A percentile compares a stretch with the other conserved stretches of the same genome.
These are phyloP conservation scores for Mycena filopes DNA, from an alignment of 768 basidiomycete species.

Conservation along the genomic window DNA sequence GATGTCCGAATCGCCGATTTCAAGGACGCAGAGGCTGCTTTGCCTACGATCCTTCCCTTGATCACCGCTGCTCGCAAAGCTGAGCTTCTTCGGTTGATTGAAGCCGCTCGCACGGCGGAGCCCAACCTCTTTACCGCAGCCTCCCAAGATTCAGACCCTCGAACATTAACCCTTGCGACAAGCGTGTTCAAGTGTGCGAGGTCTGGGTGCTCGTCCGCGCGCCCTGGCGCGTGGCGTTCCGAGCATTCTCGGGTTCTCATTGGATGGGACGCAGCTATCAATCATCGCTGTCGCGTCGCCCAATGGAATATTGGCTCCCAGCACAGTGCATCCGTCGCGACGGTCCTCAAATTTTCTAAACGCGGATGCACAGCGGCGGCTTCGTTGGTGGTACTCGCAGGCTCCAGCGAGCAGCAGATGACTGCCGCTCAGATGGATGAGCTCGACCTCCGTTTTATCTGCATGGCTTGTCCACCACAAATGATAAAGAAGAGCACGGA, in stretches of 20 bases:
- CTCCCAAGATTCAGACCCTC: not conserved
- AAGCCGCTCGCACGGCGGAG: not conserved
- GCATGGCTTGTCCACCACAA: conserved; percentile 3
- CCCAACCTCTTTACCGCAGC: too few relatives aligned
- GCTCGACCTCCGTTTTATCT: conserved; percentile 18
- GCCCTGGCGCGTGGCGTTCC: too few relatives aligned
- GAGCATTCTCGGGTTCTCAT: too few relatives aligned
- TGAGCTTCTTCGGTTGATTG: not conserved
- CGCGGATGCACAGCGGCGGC: conserved; percentile 14
- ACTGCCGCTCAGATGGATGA: conserved; percentile 26
- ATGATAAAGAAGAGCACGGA: not conserved
- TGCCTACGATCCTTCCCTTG: conserved; percentile 9
- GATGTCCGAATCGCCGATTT: conserved; percentile 16
- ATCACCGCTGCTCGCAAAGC: conserved; percentile 6
- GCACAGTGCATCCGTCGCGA: not conserved
- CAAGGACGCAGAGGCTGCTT: conserved; percentile 5
- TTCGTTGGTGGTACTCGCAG: conserved; percentile 4
- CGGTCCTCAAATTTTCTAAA: conserved; percentile 5
- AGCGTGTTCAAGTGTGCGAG: not conserved
- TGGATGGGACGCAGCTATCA: conserved; percentile 16
- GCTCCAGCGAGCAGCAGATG: not conserved
- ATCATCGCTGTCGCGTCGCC: conserved; percentile 5
- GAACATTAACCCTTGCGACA: conserved; percentile 3
- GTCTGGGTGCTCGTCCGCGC: not conserved
- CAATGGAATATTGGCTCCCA: not conserved